A percentile compares a stretch with the other conserved stretches of the same genome.
Evolutionary conservation across 163 green algal genomes (phyloP).

Genomic region (Chlorella variabilis): DNA sequence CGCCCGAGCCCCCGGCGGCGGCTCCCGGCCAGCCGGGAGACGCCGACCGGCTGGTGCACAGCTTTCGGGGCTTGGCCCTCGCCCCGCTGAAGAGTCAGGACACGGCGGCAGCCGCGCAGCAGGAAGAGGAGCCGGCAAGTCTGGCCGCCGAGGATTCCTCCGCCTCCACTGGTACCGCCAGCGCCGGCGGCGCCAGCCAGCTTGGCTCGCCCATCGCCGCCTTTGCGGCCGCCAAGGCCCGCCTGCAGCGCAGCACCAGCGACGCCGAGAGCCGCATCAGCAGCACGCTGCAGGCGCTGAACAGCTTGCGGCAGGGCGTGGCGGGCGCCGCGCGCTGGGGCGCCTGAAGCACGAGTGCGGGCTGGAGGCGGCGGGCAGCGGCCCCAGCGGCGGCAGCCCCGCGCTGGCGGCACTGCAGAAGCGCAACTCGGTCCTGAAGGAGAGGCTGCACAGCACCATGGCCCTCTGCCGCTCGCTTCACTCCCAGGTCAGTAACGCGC

Average conservation of each 20-base stretch:
- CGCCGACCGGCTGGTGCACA: not conserved
- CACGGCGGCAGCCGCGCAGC: not conserved
- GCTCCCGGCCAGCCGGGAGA: too few species aligned
- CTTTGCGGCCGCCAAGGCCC: slow-evolving; percentile 1
- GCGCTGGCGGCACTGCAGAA: slow-evolving; percentile 8
- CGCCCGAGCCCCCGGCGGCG: too few species aligned
- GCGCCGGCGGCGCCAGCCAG: not conserved
- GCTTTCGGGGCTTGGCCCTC: not conserved
- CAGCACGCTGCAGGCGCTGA: not conserved
- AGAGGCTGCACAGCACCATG: not conserved
- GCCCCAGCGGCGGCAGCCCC: not conserved
- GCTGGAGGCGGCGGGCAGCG: not conserved
- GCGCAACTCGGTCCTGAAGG: not conserved
- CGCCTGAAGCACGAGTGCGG: too few species aligned
- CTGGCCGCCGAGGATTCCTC: not conserved
- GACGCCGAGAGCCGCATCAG: not conserved
- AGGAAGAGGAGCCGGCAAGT: not conserved
- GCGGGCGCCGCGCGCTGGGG: not conserved
- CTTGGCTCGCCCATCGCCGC: not conserved
- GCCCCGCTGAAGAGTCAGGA: not conserved
- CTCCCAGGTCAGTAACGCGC: not conserved
- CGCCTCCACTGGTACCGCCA: not conserved
- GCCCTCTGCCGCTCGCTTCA: slow-evolving; percentile 14
- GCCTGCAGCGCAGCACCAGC: not conserved
- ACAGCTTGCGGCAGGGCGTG: not conserved